These are phyloP conservation scores for Dryas integrifolia DNA, from an alignment of 331 rosid species.

Conservation along the genomic window DNA sequence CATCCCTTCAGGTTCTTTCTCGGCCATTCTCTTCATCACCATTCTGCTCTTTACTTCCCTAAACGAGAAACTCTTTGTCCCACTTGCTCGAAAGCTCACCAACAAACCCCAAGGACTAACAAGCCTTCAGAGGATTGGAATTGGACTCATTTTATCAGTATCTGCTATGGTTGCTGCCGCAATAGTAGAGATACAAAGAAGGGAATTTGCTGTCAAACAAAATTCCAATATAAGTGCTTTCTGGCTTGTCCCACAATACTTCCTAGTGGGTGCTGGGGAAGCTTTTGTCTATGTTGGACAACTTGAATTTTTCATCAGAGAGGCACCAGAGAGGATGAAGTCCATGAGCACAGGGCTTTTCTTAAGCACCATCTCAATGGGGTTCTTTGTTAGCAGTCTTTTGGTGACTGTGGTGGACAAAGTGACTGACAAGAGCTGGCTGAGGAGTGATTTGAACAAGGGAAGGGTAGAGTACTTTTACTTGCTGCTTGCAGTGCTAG, in stretches of 20 bases:
- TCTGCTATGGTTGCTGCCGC: constrained; percentile 75
- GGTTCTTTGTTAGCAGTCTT: constrained; percentile 80
- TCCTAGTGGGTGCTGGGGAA: constrained; percentile 92
- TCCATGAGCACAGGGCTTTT: constrained; percentile 97
- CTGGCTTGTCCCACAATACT: constrained; percentile 92
- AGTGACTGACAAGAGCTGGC: constrained; percentile 63
- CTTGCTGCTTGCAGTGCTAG: constrained; percentile 71
- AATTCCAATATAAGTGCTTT: constrained; percentile 58
- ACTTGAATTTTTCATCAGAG: constrained; percentile 89
- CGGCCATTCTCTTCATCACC: constrained; percentile 69
- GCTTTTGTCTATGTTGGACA: constrained; percentile 94
- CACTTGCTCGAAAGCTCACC: constrained; percentile 74
- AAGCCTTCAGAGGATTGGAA: constrained; percentile 88
- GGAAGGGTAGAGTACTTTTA: constrained; percentile 69
- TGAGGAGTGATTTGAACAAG: constrained; percentile 60
- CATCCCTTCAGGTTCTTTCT: constrained; percentile 78
- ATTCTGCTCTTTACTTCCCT: constrained; percentile 79
- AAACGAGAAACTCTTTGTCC: constrained; percentile 72
- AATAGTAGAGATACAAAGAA: constrained; percentile 64
- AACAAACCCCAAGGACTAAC: constrained; percentile 72
- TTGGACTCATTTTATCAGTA: constrained; percentile 70
- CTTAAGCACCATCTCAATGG: constrained; percentile 88
- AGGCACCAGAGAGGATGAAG: constrained; percentile 95
- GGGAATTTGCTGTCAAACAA: constrained; percentile 31
- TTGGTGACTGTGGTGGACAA: constrained; percentile 72